Conservation (phyloP, 2,329 filamentous ascomycete genomes). For the Scedosporium aurantiacum region DNA sequence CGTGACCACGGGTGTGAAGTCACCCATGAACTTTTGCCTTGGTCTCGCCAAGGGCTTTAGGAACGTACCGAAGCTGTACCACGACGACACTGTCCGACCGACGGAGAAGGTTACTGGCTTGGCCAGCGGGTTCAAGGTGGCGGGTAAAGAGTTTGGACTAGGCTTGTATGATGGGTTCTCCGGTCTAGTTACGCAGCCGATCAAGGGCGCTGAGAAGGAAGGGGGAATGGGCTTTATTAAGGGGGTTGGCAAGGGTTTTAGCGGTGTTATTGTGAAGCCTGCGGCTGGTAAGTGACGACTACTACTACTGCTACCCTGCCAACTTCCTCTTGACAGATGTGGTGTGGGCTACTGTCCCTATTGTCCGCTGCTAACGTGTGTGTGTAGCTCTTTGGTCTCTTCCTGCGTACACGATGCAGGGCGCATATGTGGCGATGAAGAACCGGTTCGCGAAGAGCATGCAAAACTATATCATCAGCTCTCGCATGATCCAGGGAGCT, state of each 20-base stretch:
- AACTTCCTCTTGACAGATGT: no score
- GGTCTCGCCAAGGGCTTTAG: constrained; percentile 78
- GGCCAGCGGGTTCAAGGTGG: constrained; percentile 63
- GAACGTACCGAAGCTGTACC: constrained; percentile 76
- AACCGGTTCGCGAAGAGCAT: constrained; percentile 60
- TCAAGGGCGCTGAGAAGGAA: constrained; percentile 43
- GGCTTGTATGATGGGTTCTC: constrained; percentile 75
- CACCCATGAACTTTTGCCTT: constrained; percentile 75
- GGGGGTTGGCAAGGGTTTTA: constrained; percentile 72
- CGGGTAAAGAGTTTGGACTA: constrained; percentile 65
- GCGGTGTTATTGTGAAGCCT: constrained; percentile 73
- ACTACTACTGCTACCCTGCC: not conserved
- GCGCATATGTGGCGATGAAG: constrained; percentile 65
- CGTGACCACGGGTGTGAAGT: constrained; percentile 47
- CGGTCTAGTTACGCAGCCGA: constrained; percentile 68
- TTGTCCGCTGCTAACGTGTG: not conserved
- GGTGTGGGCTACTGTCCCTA: no score
- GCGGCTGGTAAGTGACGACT: constrained; percentile 48
- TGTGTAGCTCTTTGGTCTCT: constrained; percentile 9
- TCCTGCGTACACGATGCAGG: constrained; percentile 74
- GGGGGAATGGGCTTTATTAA: constrained; percentile 55
- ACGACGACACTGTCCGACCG: constrained; percentile 71
- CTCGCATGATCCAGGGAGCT: constrained; percentile 64
- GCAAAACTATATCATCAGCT: constrained; percentile 69
- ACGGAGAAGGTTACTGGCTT: constrained; percentile 69